Percentiles rank a stretch among this genome's conserved stretches.
phyloP scores from a whole-genome alignment of 306 rosid species.

The Parietaria judaica region DNA sequence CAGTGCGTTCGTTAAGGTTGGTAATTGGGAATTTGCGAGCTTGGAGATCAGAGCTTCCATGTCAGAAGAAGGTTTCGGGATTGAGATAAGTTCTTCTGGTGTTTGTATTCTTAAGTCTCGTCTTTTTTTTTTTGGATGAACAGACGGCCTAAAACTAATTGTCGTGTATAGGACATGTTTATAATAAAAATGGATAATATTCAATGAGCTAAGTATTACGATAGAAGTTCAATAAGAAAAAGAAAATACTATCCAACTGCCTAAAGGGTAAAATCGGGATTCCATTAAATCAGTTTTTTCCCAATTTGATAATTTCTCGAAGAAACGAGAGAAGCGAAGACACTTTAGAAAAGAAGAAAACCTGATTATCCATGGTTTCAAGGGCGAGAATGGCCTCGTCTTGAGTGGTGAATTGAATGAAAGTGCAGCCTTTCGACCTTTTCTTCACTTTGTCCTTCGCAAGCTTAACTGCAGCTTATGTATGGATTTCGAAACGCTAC shows the following conservation, averaged over 20 bases:
- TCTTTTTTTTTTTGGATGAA: no score
- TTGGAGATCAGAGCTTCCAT: slow-evolving; percentile 33
- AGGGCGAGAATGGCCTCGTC: slow-evolving; percentile 78
- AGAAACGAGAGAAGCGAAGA: background rate
- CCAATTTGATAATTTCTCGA: background rate
- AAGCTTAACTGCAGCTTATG: slow-evolving; percentile 41
- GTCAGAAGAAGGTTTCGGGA: no score
- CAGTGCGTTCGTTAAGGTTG: slow-evolving; percentile 24
- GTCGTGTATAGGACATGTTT: no score
- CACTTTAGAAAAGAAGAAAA: slow-evolving; percentile 15
- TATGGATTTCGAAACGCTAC: background rate
- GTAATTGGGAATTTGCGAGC: slow-evolving; percentile 21
- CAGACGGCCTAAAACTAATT: no score
- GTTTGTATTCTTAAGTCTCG: no score
- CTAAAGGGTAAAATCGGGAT: no score
- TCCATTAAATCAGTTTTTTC: no score
- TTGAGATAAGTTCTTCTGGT: no score
- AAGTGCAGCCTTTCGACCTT: slow-evolving; percentile 73
- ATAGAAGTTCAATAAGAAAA: no score
- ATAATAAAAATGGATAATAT: no score
- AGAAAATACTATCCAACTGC: no score
- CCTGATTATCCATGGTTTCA: slow-evolving; percentile 90
- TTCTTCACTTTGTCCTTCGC: slow-evolving; percentile 42
- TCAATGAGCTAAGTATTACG: no score
- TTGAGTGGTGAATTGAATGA: slow-evolving; percentile 67